Base-by-base conservation (phyloP, 2,329 filamentous ascomycete species). In the Pseudogymnoascus sp. region DNA sequence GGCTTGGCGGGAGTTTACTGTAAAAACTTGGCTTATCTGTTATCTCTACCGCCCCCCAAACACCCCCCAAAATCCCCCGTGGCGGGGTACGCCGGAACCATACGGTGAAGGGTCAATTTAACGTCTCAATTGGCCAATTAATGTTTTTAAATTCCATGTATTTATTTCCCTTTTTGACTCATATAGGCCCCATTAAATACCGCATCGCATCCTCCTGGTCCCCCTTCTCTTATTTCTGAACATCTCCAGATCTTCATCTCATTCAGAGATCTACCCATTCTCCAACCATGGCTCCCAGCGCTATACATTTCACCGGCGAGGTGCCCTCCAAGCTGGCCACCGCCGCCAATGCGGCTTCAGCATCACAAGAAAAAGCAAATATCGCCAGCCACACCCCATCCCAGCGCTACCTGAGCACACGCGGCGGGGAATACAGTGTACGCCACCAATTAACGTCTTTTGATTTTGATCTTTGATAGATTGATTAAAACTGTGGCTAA, bases 401-500 rank as follows among this genome's bases (percentile, higher is more conserved):
- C 11, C 84, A 87, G 70, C 79, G 79, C 69, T 87, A 87, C 71
- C 76, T 87, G 63, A 86, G 83, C 70, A 87, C 84, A 19, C 77
- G 85, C 67, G 85, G 84, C 68, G 84, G 83, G 65, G 84, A 81
- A 26, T 86, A 86, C 74, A 82, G 83, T 70, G 84, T 86, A 77
- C 70, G 79, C 73, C 21, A 53, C 47, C 47, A 57, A 60, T 64
- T 23, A 36, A 60, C 63, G 57, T 64, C 40, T 60, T 44, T 35
- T 36, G 28, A 28, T 63, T 62, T 28, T 6, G 9, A 28, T 28
- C n/a, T n/a, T n/a, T n/a, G n/a, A n/a, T n/a, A n/a, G n/a, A n/a
- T n/a, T n/a, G n/a, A n/a, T 26, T 28, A 28, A 28, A 63, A n/a
- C 38, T 59, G 64, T 68, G 53, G 65, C 23, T 35, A 11, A 61